Evolutionary conservation across 2,329 filamentous ascomycete species (phyloP).

Genomic region (Tolypocladium cylindrosporum): DNA sequence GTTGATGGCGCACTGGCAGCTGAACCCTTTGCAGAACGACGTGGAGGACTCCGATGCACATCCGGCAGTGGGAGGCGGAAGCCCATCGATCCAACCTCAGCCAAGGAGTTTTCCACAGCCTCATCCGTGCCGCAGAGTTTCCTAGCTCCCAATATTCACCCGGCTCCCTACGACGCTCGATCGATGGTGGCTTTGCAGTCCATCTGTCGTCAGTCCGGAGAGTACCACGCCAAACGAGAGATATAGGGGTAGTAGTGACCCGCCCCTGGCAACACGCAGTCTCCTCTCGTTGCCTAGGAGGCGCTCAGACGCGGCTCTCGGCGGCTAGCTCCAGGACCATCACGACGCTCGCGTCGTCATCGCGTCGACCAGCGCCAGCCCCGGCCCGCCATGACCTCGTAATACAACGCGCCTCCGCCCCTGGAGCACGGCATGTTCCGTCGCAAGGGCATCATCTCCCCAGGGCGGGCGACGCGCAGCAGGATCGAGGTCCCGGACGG

Average conservation of each 20-base stretch:
- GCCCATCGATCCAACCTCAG: not conserved
- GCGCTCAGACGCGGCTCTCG: not conserved
- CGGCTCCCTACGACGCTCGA: not conserved
- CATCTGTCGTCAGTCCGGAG: not conserved
- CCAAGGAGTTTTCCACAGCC: not conserved
- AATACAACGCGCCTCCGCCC: too few relatives aligned
- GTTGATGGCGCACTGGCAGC: too few relatives aligned
- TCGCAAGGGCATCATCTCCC: not conserved
- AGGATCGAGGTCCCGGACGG: not conserved
- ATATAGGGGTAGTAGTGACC: not conserved
- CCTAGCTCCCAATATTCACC: not conserved
- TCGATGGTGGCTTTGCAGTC: not conserved
- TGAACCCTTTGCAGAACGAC: too few relatives aligned
- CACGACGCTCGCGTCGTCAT: not conserved
- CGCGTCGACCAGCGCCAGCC: not conserved
- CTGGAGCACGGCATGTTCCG: not conserved
- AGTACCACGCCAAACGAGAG: not conserved
- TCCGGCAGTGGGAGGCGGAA: too few relatives aligned
- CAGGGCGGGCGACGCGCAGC: not conserved
- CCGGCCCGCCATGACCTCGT: not conserved
- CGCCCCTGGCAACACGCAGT: not conserved
- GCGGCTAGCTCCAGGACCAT: not conserved
- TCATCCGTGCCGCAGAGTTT: too few relatives aligned
- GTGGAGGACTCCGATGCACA: too few relatives aligned
- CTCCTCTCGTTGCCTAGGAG: not conserved